phyloP scores from a whole-genome alignment of 1,139 yeast species.

The Yamadazyma buinensis region DNA sequence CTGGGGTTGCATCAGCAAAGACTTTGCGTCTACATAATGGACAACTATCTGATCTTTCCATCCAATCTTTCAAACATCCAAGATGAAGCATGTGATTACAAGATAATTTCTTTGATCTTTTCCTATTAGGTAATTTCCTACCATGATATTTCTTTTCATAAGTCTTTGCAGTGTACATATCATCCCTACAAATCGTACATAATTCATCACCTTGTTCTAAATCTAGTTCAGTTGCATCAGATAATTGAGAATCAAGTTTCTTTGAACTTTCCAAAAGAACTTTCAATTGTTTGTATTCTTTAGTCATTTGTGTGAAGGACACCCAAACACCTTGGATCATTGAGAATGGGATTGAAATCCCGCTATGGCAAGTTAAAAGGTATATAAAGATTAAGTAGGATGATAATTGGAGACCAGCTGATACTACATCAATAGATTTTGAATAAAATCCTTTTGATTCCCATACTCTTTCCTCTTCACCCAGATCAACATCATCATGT shows the following conservation, averaged over 20 bases:
- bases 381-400: slow-evolving; percentile 34
- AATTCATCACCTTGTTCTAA: slow-evolving; percentile 55
- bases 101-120: slow-evolving; percentile 66
- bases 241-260: slow-evolving; percentile 61
- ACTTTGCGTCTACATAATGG: slow-evolving; percentile 90
- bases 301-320: slow-evolving; percentile 46
- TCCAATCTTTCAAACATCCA: slow-evolving; percentile 91
- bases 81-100: slow-evolving; percentile 90
- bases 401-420: slow-evolving; percentile 38
- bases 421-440: slow-evolving; percentile 54
- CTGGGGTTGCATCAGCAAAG: slow-evolving; percentile 14
- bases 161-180: slow-evolving; percentile 50
- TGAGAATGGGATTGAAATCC: slow-evolving; percentile 61
- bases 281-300: slow-evolving; percentile 49
- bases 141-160: slow-evolving; percentile 19
- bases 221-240: slow-evolving; percentile 59
- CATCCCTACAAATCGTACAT: slow-evolving; percentile 85
- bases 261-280: slow-evolving; percentile 60
- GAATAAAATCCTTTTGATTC: slow-evolving; percentile 64
- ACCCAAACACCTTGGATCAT: slow-evolving; percentile 64
- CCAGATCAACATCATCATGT: slow-evolving; percentile 5
- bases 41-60: slow-evolving; percentile 85
- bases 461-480: slow-evolving; percentile 41
- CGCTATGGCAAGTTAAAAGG: slow-evolving; percentile 43
- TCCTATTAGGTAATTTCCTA: slow-evolving; percentile 34